Percentiles rank a stretch among this genome's conserved stretches.
These are phyloP conservation scores for Ogataea nakhonphanomensis DNA, from an alignment of 805 yeast genomes.

Conservation along the genomic window DNA sequence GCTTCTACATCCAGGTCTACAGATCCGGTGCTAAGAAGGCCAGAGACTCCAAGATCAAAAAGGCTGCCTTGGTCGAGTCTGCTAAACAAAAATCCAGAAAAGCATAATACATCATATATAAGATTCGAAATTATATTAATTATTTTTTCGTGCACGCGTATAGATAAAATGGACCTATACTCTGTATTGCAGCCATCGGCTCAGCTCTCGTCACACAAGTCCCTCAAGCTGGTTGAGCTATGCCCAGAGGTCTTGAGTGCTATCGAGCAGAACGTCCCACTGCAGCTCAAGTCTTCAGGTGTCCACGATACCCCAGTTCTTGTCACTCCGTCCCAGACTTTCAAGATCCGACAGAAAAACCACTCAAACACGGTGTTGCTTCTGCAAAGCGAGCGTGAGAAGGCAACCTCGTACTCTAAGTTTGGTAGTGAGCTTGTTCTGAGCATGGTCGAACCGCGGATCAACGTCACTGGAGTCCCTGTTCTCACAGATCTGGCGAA, in stretches of 20 bases:
- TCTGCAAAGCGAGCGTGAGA: conserved; percentile 21
- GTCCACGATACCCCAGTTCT: conserved; percentile 45
- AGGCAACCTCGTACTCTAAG: conserved; percentile 10
- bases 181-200: conserved; percentile 26
- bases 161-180: conserved; percentile 26
- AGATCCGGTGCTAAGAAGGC: conserved; percentile 38
- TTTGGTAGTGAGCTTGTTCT: conserved; percentile 17
- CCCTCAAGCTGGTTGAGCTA: conserved; percentile 51
- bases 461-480: conserved; percentile 13
- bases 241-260: conserved; percentile 44
- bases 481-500: conserved; percentile 7
- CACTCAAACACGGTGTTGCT: conserved; percentile 84
- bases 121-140: not conserved
- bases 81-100: conserved; percentile 30
- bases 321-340: conserved; percentile 58
- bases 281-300: conserved; percentile 21
- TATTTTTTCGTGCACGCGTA: conserved; percentile 3
- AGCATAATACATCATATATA: conserved; percentile 18
- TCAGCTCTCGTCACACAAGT: conserved; percentile 5
- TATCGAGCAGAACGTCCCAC: conserved; percentile 27
- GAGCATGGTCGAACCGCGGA: conserved; percentile 6
- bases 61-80: conserved; percentile 15
- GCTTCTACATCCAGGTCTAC: conserved; percentile 88
- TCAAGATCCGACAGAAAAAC: conserved; percentile 68
- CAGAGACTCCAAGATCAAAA: conserved; percentile 14